Evolutionary conservation across 257 asterid species (phyloP).

Genomic region (Solanum pimpinellifolium): DNA sequence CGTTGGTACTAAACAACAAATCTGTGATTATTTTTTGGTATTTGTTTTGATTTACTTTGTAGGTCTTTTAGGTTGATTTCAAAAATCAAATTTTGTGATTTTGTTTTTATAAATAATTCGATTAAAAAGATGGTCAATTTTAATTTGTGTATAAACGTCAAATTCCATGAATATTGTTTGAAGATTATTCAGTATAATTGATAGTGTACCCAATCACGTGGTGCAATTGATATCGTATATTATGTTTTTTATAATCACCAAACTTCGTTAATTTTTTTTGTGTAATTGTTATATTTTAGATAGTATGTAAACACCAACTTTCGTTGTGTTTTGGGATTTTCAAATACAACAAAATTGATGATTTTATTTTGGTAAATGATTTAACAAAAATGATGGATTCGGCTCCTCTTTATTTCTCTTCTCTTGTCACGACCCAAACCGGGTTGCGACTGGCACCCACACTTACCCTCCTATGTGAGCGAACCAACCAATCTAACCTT

Average conservation of each 20-base stretch:
- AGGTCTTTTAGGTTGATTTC: not conserved
- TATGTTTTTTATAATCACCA: not conserved
- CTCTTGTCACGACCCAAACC: too few relatives aligned
- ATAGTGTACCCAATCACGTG: not conserved
- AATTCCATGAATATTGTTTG: not conserved
- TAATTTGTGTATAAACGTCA: not conserved
- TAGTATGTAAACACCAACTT: not conserved
- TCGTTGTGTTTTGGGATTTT: not conserved
- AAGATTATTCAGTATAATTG: not conserved
- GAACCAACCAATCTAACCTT: too few relatives aligned
- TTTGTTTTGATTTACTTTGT: not conserved
- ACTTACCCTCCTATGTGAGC: too few relatives aligned
- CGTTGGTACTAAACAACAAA: not conserved
- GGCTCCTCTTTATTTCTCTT: too few relatives aligned
- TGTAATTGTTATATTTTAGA: not conserved
- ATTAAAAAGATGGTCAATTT: not conserved
- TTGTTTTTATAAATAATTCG: too few relatives aligned
- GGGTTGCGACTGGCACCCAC: too few relatives aligned
- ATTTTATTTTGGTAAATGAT: not conserved
- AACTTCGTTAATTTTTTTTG: not conserved
- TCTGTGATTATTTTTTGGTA: not conserved
- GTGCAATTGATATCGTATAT: not conserved
- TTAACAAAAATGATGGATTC: too few relatives aligned
- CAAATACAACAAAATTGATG: not conserved
- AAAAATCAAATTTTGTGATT: not conserved